Percentiles rank a stretch among this genome's conserved stretches.
Evolutionary conservation across 2,329 filamentous ascomycete genomes (phyloP).

Genomic region (Aspergillus uvarum): DNA sequence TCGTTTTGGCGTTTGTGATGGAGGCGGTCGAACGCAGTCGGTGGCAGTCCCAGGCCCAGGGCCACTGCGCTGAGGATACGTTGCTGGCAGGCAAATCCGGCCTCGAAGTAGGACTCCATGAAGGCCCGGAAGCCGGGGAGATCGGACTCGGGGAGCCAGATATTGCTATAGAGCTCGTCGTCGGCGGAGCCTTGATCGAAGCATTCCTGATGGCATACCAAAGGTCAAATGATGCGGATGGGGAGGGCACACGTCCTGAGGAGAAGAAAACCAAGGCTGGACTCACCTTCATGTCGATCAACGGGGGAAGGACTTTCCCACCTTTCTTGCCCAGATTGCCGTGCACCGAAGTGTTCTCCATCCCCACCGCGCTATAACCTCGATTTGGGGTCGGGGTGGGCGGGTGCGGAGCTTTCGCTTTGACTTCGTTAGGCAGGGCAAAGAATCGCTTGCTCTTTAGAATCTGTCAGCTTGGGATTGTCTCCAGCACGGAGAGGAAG

Average conservation of each 20-base stretch:
- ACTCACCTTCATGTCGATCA: not conserved
- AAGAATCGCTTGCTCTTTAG: conserved; percentile 23
- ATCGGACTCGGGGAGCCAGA: conserved; percentile 5
- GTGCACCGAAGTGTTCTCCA: conserved; percentile 31
- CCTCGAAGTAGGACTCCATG: conserved; percentile 13
- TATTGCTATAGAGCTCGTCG: conserved; percentile 12
- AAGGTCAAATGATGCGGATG: too few relatives aligned
- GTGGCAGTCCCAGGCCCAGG: not conserved
- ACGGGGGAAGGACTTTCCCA: not conserved
- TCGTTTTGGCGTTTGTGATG: not conserved
- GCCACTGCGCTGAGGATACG: conserved; percentile 8
- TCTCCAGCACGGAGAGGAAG: not conserved
- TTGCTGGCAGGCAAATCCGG: conserved; percentile 3
- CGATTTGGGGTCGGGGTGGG: conserved; percentile 31
- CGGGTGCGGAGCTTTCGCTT: conserved; percentile 32
- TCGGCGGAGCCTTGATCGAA: conserved; percentile 10
- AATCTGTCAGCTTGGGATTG: not conserved
- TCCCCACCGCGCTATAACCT: conserved; percentile 33
- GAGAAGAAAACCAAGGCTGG: too few relatives aligned
- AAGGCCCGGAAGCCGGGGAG: conserved; percentile 14
- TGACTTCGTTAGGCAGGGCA: conserved; percentile 25
- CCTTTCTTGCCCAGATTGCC: conserved; percentile 21
- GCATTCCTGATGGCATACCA: conserved; percentile 8
- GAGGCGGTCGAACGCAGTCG: too few relatives aligned
- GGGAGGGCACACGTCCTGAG: too few relatives aligned